These are phyloP conservation scores for Fusarium verrucosum DNA, from an alignment of 2,329 filamentous ascomycete species.

Conservation along the genomic window DNA sequence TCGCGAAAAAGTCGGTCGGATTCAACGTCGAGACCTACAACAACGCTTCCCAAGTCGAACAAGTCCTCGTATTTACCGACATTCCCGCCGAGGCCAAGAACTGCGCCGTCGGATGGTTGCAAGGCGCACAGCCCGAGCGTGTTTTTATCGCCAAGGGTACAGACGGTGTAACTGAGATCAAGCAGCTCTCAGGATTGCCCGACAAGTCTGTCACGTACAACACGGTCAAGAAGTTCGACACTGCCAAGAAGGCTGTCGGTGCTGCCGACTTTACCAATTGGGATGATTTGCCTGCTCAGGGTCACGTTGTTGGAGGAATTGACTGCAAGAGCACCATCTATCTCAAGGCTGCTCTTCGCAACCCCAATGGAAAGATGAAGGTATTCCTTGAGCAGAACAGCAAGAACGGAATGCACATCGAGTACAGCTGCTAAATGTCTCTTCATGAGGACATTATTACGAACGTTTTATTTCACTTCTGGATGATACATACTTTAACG, in stretches of 20 bases:
- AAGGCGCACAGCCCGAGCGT: constrained; percentile 51
- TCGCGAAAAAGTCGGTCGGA: constrained; percentile 21
- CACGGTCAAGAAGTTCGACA: constrained; percentile 38
- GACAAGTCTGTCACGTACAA: constrained; percentile 33
- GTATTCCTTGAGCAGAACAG: constrained; percentile 47
- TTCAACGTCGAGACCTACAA: constrained; percentile 41
- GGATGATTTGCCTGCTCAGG: constrained; percentile 33
- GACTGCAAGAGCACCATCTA: constrained; percentile 46
- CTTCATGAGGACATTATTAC: neutral
- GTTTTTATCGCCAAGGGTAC: constrained; percentile 49
- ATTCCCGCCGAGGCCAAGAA: constrained; percentile 44
- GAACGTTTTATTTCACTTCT: constrained; percentile 19
- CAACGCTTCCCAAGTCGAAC: constrained; percentile 43
- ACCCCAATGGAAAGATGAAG: constrained; percentile 39
- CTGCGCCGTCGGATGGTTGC: constrained; percentile 48
- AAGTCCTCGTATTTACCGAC: constrained; percentile 47
- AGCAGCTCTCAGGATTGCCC: constrained; percentile 44
- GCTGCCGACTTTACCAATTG: constrained; percentile 48
- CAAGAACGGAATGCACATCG: constrained; percentile 45
- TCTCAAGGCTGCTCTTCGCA: constrained; percentile 41
- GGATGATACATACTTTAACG: constrained; percentile 8
- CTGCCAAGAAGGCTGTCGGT: constrained; percentile 21
- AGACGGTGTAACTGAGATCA: constrained; percentile 39
- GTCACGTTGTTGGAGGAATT: constrained; percentile 41
- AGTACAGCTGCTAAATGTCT: constrained; percentile 30